phyloP scores from a whole-genome alignment of 768 basidiomycete genomes.

The Lentinula lateritia region DNA sequence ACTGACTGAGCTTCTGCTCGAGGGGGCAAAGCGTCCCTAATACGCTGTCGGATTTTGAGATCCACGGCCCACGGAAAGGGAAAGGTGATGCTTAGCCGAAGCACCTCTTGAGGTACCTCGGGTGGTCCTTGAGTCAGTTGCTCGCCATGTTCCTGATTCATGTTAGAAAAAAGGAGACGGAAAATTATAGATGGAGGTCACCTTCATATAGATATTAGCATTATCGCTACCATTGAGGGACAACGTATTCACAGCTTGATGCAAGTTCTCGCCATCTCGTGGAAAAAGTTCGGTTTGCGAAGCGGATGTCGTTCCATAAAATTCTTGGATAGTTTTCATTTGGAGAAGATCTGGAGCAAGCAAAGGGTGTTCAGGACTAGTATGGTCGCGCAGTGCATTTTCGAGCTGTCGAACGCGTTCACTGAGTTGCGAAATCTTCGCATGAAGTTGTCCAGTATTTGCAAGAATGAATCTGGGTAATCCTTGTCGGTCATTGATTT shows the following conservation, averaged over 20 bases:
- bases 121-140: conserved; percentile 18
- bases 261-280: neutral
- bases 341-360: conserved; percentile 52
- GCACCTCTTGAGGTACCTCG: conserved; percentile 40
- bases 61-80: conserved; percentile 67
- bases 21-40: conserved; percentile 58
- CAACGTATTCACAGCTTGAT: neutral
- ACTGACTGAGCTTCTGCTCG: conserved; percentile 52
- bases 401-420: conserved; percentile 63
- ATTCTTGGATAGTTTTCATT: conserved; percentile 65
- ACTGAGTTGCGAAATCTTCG: conserved; percentile 54
- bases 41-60: conserved; percentile 56
- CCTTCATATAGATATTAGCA: neutral
- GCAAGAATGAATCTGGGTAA: conserved; percentile 56
- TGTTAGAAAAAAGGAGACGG: neutral
- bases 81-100: conserved; percentile 60
- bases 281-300: conserved; percentile 20
- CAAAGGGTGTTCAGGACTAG: conserved; percentile 47
- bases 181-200: neutral
- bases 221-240: neutral
- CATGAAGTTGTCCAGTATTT: conserved; percentile 61
- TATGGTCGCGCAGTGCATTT: conserved; percentile 46
- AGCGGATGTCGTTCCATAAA: conserved; percentile 34
- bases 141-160: neutral
- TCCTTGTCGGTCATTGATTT: conserved; percentile 8